Base-by-base conservation (phyloP, 1,284 basidiomycete genomes). In the Tranzscheliella williamsii region DNA sequence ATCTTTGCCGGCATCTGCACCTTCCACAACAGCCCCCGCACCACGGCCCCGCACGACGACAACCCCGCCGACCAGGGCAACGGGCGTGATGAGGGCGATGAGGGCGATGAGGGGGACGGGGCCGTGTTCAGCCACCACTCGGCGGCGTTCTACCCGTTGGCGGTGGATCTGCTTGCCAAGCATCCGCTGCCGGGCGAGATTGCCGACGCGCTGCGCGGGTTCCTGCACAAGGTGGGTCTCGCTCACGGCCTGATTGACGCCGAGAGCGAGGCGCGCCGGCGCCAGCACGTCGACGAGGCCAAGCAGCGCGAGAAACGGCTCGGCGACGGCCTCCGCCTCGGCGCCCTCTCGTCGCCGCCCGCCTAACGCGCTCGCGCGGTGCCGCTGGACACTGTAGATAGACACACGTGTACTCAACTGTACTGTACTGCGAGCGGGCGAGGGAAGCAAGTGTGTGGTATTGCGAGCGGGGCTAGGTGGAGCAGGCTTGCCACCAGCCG, bases 1-100 rank as follows among this genome's bases (percentile, higher is more conserved):
- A 91, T 97, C 38, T 79, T 99, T 22, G 86, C 88, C 50, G 95
- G 95, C 9, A 91, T 93, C 71, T 87, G 86, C 72, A 85, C 84
- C 21, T 90, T 97, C 63, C 90, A 96, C 58, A 87, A 91, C 65
- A 90, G 87, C 73, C 85, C 16, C 33, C 40, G 22, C 53, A 38
- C 36, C 48, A 47, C 24, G 18, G 20, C 22, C 30, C 33, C 18
- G 23, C 29, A 9, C 15, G 46, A 49, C 16, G 39, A 43, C 15
- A n/a, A n/a, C n/a, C n/a, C n/a, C n/a, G n/a, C n/a, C n/a, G n/a
- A n/a, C n/a, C n/a, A n/a, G n/a, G n/a, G n/a, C n/a, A n/a, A n/a
- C n/a, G n/a, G n/a, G n/a, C n/a, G n/a, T n/a, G n/a, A n/a, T n/a
- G n/a, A n/a, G n/a, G n/a, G n/a, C n/a, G n/a, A n/a, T n/a, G 54